phyloP scores from a whole-genome alignment of 257 asterid genomes.

The Leonotis leonurus region DNA sequence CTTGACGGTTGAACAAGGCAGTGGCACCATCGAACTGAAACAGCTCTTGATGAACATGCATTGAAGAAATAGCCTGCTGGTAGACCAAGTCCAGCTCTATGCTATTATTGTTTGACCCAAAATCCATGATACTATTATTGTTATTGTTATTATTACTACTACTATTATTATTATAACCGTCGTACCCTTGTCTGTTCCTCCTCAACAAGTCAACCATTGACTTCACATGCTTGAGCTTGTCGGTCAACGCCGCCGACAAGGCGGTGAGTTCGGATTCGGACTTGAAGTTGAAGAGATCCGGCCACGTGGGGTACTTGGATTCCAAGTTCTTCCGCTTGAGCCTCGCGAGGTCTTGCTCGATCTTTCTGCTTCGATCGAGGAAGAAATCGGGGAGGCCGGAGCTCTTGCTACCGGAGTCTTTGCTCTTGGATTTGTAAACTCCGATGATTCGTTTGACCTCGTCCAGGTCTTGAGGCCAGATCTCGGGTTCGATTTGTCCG shows the following conservation, averaged over 20 bases:
- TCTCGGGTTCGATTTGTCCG: background rate
- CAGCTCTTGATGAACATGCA: background rate
- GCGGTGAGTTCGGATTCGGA: background rate
- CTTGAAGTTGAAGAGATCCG: background rate
- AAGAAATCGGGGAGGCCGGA: background rate
- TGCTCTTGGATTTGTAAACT: background rate
- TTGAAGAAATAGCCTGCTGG: background rate
- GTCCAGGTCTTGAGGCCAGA: background rate
- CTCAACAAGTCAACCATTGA: background rate
- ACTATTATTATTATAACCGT: too few species aligned
- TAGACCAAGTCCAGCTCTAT: background rate
- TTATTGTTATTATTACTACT: too few species aligned
- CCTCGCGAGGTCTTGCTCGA: background rate
- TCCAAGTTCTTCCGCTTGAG: background rate
- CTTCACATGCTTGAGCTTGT: background rate
- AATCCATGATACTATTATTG: background rate
- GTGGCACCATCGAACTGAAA: background rate
- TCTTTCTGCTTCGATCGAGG: background rate
- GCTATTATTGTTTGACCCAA: background rate
- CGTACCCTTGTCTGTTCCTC: background rate
- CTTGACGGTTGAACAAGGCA: background rate
- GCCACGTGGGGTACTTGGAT: background rate
- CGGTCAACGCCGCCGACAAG: background rate
- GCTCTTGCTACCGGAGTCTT: background rate
- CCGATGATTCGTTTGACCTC: background rate